Conservation (phyloP, 305 asterid species). For the Fraxinus latifolia region DNA sequence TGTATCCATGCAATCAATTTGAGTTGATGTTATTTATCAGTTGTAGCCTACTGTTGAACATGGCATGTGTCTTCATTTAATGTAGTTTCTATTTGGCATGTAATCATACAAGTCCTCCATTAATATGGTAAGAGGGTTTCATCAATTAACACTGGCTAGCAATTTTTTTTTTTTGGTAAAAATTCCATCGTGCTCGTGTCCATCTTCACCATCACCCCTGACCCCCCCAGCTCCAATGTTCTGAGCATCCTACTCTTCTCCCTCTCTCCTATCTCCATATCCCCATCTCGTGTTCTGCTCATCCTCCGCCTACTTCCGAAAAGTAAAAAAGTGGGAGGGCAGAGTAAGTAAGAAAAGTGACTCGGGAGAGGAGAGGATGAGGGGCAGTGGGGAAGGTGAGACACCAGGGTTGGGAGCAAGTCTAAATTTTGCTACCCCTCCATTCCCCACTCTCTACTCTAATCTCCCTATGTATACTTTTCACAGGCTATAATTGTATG, state of each 20-base stretch:
- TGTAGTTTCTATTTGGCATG: neutral
- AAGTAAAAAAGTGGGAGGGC: too few relatives aligned
- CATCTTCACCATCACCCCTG: neutral
- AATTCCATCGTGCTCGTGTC: neutral
- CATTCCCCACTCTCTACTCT: neutral
- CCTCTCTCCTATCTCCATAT: neutral
- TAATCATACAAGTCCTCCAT: neutral
- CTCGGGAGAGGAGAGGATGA: too few relatives aligned
- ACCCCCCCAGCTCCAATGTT: neutral
- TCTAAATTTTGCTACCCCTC: neutral
- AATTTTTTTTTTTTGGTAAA: too few relatives aligned
- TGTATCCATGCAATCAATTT: neutral
- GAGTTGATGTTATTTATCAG: neutral
- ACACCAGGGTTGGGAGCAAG: neutral
- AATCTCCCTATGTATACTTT: neutral
- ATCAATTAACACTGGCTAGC: neutral
- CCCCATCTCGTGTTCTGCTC: neutral
- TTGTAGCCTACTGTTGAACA: neutral
- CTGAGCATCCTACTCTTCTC: neutral
- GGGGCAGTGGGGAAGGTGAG: too few relatives aligned
- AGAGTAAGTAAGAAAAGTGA: too few relatives aligned
- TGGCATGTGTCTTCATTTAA: neutral
- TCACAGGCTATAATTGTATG: neutral
- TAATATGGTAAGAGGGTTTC: neutral
- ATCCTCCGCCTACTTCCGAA: too few relatives aligned